Evolutionary conservation across 2,329 filamentous ascomycete genomes (phyloP).

Genomic region (Penicillium sp.): DNA sequence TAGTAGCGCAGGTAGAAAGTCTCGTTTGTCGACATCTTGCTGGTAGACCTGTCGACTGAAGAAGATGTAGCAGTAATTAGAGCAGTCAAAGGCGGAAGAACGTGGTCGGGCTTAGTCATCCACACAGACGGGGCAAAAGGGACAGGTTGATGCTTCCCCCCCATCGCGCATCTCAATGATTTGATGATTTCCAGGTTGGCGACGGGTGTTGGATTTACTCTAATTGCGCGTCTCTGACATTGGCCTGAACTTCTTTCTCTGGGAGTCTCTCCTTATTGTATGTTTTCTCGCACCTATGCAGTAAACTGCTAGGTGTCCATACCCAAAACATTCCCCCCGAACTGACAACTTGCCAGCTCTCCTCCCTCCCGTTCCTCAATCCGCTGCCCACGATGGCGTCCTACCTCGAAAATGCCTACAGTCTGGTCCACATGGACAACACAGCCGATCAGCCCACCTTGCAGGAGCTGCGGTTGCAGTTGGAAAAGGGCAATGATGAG

Average conservation of each 20-base stretch:
- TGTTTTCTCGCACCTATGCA: slow-evolving; percentile 26
- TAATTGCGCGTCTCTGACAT: slow-evolving; percentile 27
- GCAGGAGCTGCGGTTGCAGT: slow-evolving; percentile 86
- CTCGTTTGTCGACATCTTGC: slow-evolving; percentile 68
- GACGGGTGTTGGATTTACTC: slow-evolving; percentile 35
- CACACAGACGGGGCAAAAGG: slow-evolving; percentile 46
- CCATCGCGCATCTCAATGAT: slow-evolving; percentile 31
- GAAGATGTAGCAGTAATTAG: neutral
- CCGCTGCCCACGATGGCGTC: slow-evolving; percentile 73
- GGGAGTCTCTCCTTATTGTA: slow-evolving; percentile 23
- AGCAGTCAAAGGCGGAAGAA: slow-evolving; percentile 17
- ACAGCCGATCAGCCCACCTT: slow-evolving; percentile 85
- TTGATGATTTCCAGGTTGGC: slow-evolving; percentile 39
- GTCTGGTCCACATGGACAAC: slow-evolving; percentile 97
- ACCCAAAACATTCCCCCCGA: slow-evolving; percentile 31
- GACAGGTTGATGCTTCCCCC: slow-evolving; percentile 40
- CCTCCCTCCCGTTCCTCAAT: slow-evolving; percentile 27
- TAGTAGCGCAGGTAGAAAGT: slow-evolving; percentile 97
- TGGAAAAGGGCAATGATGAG: slow-evolving; percentile 93
- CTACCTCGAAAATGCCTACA: slow-evolving; percentile 94
- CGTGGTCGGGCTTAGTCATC: slow-evolving; percentile 45
- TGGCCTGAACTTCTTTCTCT: slow-evolving; percentile 18
- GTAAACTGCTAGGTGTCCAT: slow-evolving; percentile 18
- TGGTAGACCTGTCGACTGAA: slow-evolving; percentile 2
- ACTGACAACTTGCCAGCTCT: slow-evolving; percentile 37